Conservation (phyloP, 148 eudicot genomes). For the Rhododendron molle region DNA sequence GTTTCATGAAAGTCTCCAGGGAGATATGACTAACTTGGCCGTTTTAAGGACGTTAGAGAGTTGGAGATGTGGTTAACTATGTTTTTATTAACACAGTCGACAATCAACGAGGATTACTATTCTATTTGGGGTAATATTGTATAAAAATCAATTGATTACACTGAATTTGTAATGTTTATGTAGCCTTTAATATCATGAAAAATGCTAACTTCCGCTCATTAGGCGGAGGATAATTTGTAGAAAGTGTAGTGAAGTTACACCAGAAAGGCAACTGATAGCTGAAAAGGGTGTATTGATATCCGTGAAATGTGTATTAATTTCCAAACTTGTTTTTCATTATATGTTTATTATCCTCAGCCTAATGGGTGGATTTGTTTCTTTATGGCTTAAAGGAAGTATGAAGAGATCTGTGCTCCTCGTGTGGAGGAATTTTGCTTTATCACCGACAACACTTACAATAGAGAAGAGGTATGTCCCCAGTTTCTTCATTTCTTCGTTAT, state of each 20-base stretch:
- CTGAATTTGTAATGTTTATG: not conserved
- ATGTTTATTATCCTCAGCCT: no score
- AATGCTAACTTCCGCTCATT: no score
- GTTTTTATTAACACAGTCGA: not conserved
- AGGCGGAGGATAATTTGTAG: no score
- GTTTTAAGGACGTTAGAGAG: not conserved
- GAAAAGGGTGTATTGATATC: no score
- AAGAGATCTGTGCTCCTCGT: slow-evolving; percentile 75
- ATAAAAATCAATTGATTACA: not conserved
- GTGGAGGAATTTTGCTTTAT: slow-evolving; percentile 87
- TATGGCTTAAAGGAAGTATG: slow-evolving; percentile 56
- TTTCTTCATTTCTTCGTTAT: not conserved
- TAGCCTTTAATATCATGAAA: not conserved
- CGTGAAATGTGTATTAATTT: no score
- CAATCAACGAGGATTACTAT: not conserved
- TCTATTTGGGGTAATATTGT: not conserved
- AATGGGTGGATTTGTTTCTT: not conserved
- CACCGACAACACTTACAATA: slow-evolving; percentile 80
- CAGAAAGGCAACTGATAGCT: no score
- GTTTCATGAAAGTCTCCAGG: not conserved
- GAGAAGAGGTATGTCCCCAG: slow-evolving; percentile 48
- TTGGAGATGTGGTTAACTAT: not conserved
- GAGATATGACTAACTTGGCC: not conserved
- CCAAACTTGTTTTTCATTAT: no score
- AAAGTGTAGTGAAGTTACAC: no score